These are phyloP conservation scores for Trichophyton rubrum DNA, from an alignment of 2,329 filamentous ascomycete genomes.

Conservation along the genomic window DNA sequence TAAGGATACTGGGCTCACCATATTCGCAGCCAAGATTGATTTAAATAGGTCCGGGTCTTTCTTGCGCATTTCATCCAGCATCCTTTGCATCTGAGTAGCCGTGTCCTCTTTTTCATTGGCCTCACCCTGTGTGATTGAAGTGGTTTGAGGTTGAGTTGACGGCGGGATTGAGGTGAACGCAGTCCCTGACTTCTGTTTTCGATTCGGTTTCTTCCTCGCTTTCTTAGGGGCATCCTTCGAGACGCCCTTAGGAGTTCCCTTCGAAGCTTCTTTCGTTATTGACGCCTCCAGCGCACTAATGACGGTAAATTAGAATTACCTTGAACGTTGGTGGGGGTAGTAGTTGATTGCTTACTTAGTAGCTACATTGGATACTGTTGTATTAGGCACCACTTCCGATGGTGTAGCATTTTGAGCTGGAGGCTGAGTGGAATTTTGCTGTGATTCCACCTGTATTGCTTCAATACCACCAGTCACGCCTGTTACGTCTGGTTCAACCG, in stretches of 20 bases:
- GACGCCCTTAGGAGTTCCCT: background rate
- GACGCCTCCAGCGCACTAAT: background rate
- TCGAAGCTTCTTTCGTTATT: background rate
- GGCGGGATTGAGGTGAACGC: background rate
- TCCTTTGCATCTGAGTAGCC: conserved; percentile 40
- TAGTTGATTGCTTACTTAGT: background rate
- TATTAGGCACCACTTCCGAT: background rate
- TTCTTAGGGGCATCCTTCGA: background rate
- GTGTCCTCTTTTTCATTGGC: conserved; percentile 23
- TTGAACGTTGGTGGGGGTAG: background rate
- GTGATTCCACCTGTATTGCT: background rate
- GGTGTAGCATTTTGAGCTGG: background rate
- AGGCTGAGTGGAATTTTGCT: background rate
- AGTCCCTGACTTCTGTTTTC: background rate
- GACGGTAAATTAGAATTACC: background rate
- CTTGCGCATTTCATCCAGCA: conserved; percentile 48
- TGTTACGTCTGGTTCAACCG: background rate
- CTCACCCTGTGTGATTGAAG: background rate
- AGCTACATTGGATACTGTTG: background rate
- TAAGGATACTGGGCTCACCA: conserved; percentile 14
- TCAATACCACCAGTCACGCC: background rate
- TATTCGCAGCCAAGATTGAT: conserved; percentile 41
- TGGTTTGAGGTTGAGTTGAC: background rate
- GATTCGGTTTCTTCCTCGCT: background rate
- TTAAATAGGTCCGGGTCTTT: conserved; percentile 44